phyloP scores from a whole-genome alignment of 2,329 filamentous ascomycete species.

The Bipolaris zeicola region DNA sequence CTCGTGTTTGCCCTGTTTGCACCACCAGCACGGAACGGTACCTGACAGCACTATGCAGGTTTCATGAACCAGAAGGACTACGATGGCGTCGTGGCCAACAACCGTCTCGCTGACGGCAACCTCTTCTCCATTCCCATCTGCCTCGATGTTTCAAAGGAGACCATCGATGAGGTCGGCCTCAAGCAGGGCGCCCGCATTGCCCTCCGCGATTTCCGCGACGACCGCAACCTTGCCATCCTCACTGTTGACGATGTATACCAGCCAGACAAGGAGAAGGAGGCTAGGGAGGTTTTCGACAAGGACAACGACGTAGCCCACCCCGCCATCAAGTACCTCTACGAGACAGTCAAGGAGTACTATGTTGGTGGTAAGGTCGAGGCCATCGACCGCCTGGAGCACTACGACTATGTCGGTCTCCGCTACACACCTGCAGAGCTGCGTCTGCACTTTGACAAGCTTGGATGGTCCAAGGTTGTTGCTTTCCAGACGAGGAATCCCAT shows the following conservation, averaged over 20 bases:
- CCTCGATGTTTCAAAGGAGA: slow-evolving; percentile 78
- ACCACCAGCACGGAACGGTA: background rate
- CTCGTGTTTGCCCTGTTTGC: slow-evolving; percentile 39
- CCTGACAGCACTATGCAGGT: slow-evolving; percentile 58
- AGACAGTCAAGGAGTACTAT: slow-evolving; percentile 83
- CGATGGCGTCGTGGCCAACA: slow-evolving; percentile 87
- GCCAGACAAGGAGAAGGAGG: slow-evolving; percentile 95
- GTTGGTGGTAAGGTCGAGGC: slow-evolving; percentile 96
- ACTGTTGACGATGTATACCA: slow-evolving; percentile 95
- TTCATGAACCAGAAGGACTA: slow-evolving; percentile 99
- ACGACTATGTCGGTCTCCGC: slow-evolving; percentile 96
- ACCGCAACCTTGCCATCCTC: slow-evolving; percentile 93
- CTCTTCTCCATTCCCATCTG: slow-evolving; percentile 98
- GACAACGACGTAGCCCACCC: slow-evolving; percentile 90
- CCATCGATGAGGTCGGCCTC: slow-evolving; percentile 75
- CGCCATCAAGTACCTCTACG: slow-evolving; percentile 86
- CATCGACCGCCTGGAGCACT: slow-evolving; percentile 94
- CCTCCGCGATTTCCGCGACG: slow-evolving; percentile 93
- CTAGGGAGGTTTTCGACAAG: slow-evolving; percentile 91
- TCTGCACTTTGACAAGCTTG: slow-evolving; percentile 98
- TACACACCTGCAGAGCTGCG: slow-evolving; percentile 94
- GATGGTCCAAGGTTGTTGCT: slow-evolving; percentile 95
- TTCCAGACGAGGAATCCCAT: slow-evolving; percentile 99
- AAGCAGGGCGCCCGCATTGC: slow-evolving; percentile 82
- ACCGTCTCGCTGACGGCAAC: slow-evolving; percentile 83